Evolutionary conservation across 1,284 basidiomycete species (phyloP), one percentile per base, ranked within the genome.

Genomic region (Singerocomus inundabilis): DNA sequence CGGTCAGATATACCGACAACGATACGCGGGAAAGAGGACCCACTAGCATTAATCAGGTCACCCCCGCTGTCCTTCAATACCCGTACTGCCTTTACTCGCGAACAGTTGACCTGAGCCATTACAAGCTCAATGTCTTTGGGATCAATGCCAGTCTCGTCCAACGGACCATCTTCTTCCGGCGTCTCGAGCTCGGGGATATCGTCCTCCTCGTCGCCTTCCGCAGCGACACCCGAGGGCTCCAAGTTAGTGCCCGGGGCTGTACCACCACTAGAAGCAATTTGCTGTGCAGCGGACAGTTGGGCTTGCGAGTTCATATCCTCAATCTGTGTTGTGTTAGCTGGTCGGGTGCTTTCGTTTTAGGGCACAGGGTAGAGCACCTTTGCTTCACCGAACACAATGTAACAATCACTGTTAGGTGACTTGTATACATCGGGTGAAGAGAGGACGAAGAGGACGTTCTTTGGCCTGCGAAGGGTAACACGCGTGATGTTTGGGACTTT

Each of bases 321-420:
- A 60, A 92, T 84, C 88, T 91, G 35, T 9, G 24, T 32, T 6
- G 40, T n/a, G 32, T 53, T 28, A 49, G 48, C 48, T n/a, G 13
- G 21, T 32, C 12, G 21, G 10, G 2, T 4, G 7, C 28, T 12
- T 39, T 26, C 35, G 32, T 30, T 18, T 44, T 34, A 47, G 49
- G 53, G 53, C 24, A 47, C 21, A 55, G 47, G 57, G 53, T 38
- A 54, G 33, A 47, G 28, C 12, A 88, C 86, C 82, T 95, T 97
- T 60, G 93, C 94, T 79, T 99, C 96, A 61, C 96, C 96, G 63
- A 98, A 99, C 58, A 99, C 93, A 69, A 99, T 93, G 81, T 99
- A 98, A 74, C 90, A 93, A 74, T 99, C 97, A 65, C 92, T 94
- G 74, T 91, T 92, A 45, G 91, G 85, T 46, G 93, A 94, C 80